Conservation (phyloP, 1,139 yeast species). For the Blastobotrys proliferans region DNA sequence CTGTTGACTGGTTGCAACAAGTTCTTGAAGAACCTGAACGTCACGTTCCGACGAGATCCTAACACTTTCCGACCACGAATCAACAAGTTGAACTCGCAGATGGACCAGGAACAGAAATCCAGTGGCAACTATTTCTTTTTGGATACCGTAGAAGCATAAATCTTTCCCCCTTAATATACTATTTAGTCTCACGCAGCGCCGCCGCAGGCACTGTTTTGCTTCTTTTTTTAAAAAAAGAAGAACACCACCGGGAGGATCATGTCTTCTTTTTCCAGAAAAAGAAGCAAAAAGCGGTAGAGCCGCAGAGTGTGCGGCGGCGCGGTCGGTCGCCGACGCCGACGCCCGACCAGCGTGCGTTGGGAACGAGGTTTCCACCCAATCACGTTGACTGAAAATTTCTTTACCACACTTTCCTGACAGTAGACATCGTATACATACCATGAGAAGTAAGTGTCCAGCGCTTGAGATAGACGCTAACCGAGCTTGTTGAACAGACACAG, state of each 20-base stretch:
- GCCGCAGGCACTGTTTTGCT: too few relatives aligned
- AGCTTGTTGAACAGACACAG: constrained; percentile 22
- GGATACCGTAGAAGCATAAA: constrained; percentile 47
- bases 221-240: too few relatives aligned
- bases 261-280: too few relatives aligned
- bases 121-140: constrained; percentile 93
- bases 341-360: too few relatives aligned
- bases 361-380: constrained; percentile 8
- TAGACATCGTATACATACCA: neutral
- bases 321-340: too few relatives aligned
- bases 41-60: constrained; percentile 98
- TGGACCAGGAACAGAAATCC: constrained; percentile 95
- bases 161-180: too few relatives aligned
- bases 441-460: constrained; percentile 9
- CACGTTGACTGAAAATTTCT: constrained; percentile 2
- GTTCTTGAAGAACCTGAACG: constrained; percentile 94
- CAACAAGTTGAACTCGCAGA: constrained; percentile 93
- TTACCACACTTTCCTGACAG: neutral
- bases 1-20: constrained; percentile 94
- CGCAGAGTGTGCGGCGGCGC: too few relatives aligned
- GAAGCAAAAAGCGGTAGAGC: too few relatives aligned
- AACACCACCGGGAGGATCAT: too few relatives aligned
- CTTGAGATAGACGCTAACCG: neutral
- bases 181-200: too few relatives aligned
- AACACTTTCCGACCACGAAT: constrained; percentile 97